phyloP scores from a whole-genome alignment of 2,329 filamentous ascomycete species.

The Tricladium varicosporioides region DNA sequence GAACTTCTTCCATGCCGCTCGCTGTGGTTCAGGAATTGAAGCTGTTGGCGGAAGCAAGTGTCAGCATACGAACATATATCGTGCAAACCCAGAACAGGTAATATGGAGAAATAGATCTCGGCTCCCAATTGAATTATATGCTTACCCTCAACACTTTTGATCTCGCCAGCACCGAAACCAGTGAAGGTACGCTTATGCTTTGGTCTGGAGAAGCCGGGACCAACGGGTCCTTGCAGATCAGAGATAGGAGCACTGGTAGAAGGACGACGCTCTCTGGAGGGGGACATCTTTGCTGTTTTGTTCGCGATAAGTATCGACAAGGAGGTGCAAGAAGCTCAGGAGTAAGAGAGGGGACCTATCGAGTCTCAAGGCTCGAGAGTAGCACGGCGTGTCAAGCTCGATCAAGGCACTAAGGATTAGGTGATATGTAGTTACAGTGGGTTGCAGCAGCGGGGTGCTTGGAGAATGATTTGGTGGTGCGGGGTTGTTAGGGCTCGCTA shows the following conservation, averaged over 20 bases:
- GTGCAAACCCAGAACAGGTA: not conserved
- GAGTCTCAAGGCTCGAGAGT: not conserved
- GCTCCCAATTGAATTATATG: slow-evolving; percentile 6
- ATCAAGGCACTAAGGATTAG: not conserved
- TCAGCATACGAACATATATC: slow-evolving; percentile 5
- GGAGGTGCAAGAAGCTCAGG: not conserved
- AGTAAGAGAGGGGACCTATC: not conserved
- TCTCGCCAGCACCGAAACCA: slow-evolving; percentile 85
- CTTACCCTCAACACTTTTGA: slow-evolving; percentile 87
- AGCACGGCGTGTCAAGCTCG: not conserved
- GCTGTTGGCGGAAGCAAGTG: slow-evolving; percentile 40
- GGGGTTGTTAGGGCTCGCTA: not conserved
- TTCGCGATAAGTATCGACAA: not conserved
- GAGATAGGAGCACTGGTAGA: slow-evolving; percentile 80
- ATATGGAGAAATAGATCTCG: not conserved
- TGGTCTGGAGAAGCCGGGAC: slow-evolving; percentile 81
- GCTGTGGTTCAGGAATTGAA: slow-evolving; percentile 83
- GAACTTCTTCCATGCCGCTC: slow-evolving; percentile 71
- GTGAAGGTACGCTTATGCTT: slow-evolving; percentile 98
- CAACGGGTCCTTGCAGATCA: slow-evolving; percentile 81
- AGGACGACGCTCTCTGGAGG: slow-evolving; percentile 70
- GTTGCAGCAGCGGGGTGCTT: slow-evolving; percentile 1
- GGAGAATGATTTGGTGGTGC: not conserved
- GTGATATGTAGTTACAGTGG: not conserved
- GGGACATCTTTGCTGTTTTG: slow-evolving; percentile 22